Evolutionary conservation across 2,329 filamentous ascomycete species (phyloP), one percentile per base, ranked within the genome.

Genomic region (Daldinia eschscholtzii): DNA sequence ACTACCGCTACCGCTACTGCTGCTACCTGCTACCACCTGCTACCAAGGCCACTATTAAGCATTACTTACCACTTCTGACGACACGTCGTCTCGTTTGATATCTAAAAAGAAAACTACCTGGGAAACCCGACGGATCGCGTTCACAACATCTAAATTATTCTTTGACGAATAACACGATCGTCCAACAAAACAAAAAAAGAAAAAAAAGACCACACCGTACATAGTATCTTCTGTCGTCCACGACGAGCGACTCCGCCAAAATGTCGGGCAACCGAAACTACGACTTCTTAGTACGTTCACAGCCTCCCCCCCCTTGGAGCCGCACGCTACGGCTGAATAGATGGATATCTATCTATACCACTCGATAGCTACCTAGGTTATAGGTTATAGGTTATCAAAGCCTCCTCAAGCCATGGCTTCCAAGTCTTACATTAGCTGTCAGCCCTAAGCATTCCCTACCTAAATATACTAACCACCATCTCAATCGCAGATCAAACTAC

Each of bases 211-310:
- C 18, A 64, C 58, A 23, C 20, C 20, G 20, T 23, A 23, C 65
- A 50, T 37, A 57, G 3, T 7, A 39, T 37, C 59, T 28, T 37
- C 56, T 63, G 70, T 64, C 68, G 68, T 71, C 71, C 67, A 69
- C 18, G 69, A 69, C 70, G 68, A 72, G 72, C 70, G 58, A 70
- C 62, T 70, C 76, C 73, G 70, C 73, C 81, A 86, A 79, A 76
- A 99, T 99, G 96, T 94, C 96, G 78, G 93, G 93, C 82, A 97
- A 95, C 87, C 91, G 96, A 83, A 99, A 99, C 87, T 99, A 99
- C 84, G 96, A 99, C 83, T 98, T 98, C 83, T 88, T 99, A 84
- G 95, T 98, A 91, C 79, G 67, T 69, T 56, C 52, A 69, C 71
- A 59, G 66, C 70, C 72, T 68, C 52, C 58, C 18, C 30, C 68